Base-by-base conservation (phyloP, 2,329 filamentous ascomycete genomes). In the Periconia macrospinosa region DNA sequence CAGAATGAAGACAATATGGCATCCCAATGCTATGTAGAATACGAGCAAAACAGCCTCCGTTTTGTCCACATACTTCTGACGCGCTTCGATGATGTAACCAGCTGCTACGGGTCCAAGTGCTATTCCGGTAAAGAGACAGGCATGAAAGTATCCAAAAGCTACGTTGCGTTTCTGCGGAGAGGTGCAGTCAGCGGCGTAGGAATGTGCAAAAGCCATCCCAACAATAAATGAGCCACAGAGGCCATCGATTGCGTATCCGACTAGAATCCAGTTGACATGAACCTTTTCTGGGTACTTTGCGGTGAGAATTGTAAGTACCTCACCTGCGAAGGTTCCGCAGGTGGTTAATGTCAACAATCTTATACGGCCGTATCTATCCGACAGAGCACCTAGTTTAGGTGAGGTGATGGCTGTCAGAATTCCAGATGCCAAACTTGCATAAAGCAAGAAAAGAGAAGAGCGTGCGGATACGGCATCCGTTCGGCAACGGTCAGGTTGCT, bases 121-220 rank as follows among this genome's bases (percentile, higher is more conserved):
- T 44, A 97, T 85, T n/a, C 94, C 94, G 1, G 84, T 82, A 72
- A 96, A 97, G 9, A 99, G 79, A 61, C 88, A 92, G 11, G 91
- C 92, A 65, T 97, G 91, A 64, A 97, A 88, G 69, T 92, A 93
- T 7, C 91, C 92, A 71, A 97, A 94, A 5, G 87, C 85, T 8
- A 96, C 89, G 55, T 88, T 90, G 18, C 94, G 86, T 66, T 85
- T 85, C 30, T 89, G 88, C 0, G 92, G 90, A 3, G 89, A 80
- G 0, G 92, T 93, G 73, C 91, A 96, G 73, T 99, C 94, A 41
- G 91, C 87, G 13, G 90, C 88, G 73, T 97, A 99, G 0, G 93
- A 91, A 71, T 95, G 88, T 19, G 86, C 87, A 53, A 96, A 78
- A 44, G 88, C 86, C 78, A 89, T 89, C 27, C 88, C 88, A 0